phyloP scores from a whole-genome alignment of 2,329 filamentous ascomycete genomes.

The Neonectria magnoliae region DNA sequence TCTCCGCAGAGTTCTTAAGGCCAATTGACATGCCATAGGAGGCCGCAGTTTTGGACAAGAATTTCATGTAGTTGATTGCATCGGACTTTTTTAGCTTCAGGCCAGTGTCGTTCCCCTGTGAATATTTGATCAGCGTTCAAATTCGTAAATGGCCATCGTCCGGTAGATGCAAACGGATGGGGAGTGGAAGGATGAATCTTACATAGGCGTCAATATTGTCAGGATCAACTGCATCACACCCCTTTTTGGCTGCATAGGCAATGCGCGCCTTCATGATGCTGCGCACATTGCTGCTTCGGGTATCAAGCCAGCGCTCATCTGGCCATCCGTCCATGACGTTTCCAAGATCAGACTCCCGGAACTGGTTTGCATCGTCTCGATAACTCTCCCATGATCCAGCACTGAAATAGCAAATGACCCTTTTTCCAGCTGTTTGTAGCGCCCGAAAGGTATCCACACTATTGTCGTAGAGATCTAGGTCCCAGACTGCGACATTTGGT shows the following conservation, averaged over 20 bases:
- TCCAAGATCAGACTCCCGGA: conserved; percentile 66
- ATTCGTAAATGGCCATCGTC: not conserved
- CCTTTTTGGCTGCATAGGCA: conserved; percentile 65
- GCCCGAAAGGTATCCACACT: conserved; percentile 55
- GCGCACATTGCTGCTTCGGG: conserved; percentile 65
- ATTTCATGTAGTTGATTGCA: conserved; percentile 67
- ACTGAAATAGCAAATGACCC: conserved; percentile 79
- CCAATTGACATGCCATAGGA: conserved; percentile 67
- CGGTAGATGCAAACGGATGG: rapidly evolving
- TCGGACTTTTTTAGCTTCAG: conserved; percentile 65
- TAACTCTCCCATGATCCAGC: conserved; percentile 74
- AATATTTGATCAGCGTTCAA: not conserved
- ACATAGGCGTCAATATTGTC: conserved; percentile 76
- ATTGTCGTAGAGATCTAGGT: conserved; percentile 66
- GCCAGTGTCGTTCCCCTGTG: conserved; percentile 66
- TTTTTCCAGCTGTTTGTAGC: conserved; percentile 65
- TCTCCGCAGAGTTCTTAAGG: conserved; percentile 72
- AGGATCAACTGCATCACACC: conserved; percentile 75
- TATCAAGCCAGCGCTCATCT: conserved; percentile 72
- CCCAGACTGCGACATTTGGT: conserved; percentile 59
- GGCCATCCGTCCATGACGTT: conserved; percentile 69
- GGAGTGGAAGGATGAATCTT: conserved; percentile 36
- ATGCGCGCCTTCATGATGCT: conserved; percentile 71
- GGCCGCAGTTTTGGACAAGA: conserved; percentile 60
- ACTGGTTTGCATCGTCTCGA: conserved; percentile 66